phyloP scores from a whole-genome alignment of 2,329 filamentous ascomycete genomes.

The Neospermospora avenae region DNA sequence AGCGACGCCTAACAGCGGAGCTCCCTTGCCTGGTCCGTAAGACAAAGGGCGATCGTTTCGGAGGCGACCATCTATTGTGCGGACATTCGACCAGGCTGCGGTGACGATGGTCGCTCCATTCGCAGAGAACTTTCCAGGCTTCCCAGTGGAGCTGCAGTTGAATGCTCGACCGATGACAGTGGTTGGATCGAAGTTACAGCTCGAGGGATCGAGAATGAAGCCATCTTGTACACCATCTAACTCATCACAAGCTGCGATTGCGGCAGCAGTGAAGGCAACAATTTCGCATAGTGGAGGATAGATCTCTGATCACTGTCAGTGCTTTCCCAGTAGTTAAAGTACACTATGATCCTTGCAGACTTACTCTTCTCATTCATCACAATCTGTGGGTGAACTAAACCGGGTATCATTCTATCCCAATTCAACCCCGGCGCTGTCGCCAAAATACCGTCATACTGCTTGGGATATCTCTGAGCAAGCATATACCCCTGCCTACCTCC shows the following conservation, averaged over 20 bases:
- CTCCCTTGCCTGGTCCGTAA: neutral
- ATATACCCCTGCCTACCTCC: constrained; percentile 39
- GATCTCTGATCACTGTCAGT: neutral
- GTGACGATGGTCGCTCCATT: neutral
- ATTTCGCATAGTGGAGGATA: neutral
- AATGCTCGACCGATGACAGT: neutral
- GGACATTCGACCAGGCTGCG: neutral
- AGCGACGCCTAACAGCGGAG: neutral
- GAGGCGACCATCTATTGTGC: neutral
- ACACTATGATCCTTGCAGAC: neutral
- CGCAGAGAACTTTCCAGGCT: neutral
- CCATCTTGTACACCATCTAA: neutral
- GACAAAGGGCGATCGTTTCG: neutral
- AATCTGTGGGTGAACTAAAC: constrained; percentile 10
- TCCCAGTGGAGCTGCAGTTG: neutral
- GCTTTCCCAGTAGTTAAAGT: neutral
- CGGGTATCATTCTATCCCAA: constrained; percentile 14
- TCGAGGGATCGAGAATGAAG: neutral
- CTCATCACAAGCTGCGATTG: neutral
- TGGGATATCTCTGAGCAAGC: constrained; percentile 38
- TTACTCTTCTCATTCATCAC: constrained; percentile 17
- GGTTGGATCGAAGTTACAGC: neutral
- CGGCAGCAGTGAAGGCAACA: neutral
- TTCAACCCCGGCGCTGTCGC: constrained; percentile 40
- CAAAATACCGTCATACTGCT: constrained; percentile 40